Percentiles rank a stretch among this genome's conserved stretches.
Conservation (phyloP, 2,329 filamentous ascomycete genomes). For the Pseudogymnoascus sp. region DNA sequence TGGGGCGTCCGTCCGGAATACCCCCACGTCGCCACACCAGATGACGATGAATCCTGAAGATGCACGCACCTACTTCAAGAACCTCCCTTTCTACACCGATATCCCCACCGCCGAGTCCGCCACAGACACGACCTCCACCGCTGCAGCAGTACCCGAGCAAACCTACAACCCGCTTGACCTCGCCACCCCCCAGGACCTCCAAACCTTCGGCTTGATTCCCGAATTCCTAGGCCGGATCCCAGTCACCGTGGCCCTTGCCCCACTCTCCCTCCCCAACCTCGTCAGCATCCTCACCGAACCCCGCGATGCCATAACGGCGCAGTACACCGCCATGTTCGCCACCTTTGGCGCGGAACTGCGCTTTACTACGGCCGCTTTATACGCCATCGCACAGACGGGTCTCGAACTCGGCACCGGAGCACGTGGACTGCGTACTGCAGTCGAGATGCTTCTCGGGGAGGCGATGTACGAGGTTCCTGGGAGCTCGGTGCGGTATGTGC, state of each 20-base stretch:
- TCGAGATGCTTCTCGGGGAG: slow-evolving; percentile 71
- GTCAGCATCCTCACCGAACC: slow-evolving; percentile 89
- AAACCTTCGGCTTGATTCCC: slow-evolving; percentile 84
- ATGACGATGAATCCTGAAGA: slow-evolving; percentile 58
- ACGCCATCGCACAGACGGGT: slow-evolving; percentile 64
- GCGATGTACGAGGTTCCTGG: slow-evolving; percentile 73
- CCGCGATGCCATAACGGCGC: slow-evolving; percentile 75
- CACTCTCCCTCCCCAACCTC: slow-evolving; percentile 60
- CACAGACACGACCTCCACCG: not conserved
- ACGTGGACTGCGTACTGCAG: slow-evolving; percentile 69
- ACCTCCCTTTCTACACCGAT: slow-evolving; percentile 46
- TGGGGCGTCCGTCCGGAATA: slow-evolving; percentile 67
- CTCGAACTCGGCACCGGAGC: slow-evolving; percentile 69
- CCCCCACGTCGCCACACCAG: slow-evolving; percentile 43
- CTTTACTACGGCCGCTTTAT: slow-evolving; percentile 76
- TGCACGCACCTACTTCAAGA: slow-evolving; percentile 45
- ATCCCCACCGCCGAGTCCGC: not conserved
- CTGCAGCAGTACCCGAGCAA: not conserved
- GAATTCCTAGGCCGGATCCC: slow-evolving; percentile 95
- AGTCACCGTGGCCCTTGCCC: slow-evolving; percentile 76
- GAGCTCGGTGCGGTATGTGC: slow-evolving; percentile 57
- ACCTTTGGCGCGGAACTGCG: slow-evolving; percentile 65
- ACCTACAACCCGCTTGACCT: slow-evolving; percentile 53
- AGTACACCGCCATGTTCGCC: slow-evolving; percentile 83
- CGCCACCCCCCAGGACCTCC: slow-evolving; percentile 66